Base-by-base conservation (phyloP, 345 rosid species). In the Noccaea bulbosa region DNA sequence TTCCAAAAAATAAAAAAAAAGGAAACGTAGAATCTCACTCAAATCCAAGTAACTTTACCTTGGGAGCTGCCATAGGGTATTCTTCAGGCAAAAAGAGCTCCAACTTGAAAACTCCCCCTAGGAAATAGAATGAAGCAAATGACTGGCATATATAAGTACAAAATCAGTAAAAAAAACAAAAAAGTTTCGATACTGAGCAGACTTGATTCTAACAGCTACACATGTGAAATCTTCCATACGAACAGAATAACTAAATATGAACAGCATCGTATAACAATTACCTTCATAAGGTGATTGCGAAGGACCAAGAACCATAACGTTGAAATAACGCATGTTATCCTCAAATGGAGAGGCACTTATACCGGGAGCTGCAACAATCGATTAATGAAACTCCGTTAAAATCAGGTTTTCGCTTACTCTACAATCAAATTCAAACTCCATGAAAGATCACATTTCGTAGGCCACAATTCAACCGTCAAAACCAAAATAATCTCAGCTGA, bases 1-100 rank as follows among this genome's bases (percentile, higher is more conserved):
- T 8, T 1, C 5, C 22, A 20, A 20, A 20, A 20, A 20, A 20
- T 1, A 20, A 6, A 35, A 17, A 11, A 2, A 35, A 17, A 11
- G 0, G 2, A 14, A 41, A 43, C 5, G 41, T 1, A 44, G 24
- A 53, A 45, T n/a, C 15, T 20, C 11, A 37, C 15, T 20, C 11
- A 37, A 16, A 57, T 1, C 38, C 32, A 54, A 56, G 20, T 1
- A 24, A 49, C 60, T 48, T 48, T 88, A 93, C 98, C 97, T 93
- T 93, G 39, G 98, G 99, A 33, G 99, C 98, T 37, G 99, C 91
- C 98, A 95, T 95, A 39, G 99, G 99, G 82, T 95, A 95, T 76
- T 95, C 99, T 86, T 95, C 99, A 17, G 99, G 99, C 69, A 95
- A 83, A 83, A 95, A 95, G 62, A 95, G 83, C 74, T 95, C 99